A percentile compares a stretch with the other conserved stretches of the same genome.
phyloP scores from a whole-genome alignment of 768 basidiomycete species.

The Suillus decipiens region DNA sequence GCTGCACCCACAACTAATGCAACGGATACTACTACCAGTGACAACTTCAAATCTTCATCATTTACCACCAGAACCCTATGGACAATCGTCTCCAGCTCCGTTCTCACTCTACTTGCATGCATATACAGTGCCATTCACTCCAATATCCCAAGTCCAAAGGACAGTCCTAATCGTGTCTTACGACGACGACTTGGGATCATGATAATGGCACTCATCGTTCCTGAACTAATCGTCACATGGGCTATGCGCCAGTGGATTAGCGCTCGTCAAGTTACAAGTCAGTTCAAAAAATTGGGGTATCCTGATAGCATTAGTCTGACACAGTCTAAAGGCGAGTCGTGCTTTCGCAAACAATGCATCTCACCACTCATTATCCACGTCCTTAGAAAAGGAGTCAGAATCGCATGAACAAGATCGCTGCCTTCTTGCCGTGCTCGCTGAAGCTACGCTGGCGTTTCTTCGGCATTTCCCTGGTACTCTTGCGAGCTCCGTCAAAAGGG shows the following conservation, averaged over 20 bases:
- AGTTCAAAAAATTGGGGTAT: neutral
- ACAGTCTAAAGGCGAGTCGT: neutral
- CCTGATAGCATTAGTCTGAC: no score
- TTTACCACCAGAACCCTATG: conserved; percentile 20
- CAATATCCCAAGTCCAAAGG: conserved; percentile 20
- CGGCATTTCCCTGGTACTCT: neutral
- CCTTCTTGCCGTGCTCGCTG: neutral
- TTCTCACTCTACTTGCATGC: conserved; percentile 27
- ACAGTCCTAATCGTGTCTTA: neutral
- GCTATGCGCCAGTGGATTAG: conserved; percentile 22
- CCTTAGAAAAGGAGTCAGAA: neutral
- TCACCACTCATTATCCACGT: neutral
- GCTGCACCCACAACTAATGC: neutral
- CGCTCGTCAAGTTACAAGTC: neutral
- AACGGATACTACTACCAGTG: neutral
- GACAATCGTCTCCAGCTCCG: conserved; percentile 16
- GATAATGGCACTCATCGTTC: neutral
- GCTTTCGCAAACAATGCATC: no score
- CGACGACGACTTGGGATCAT: neutral
- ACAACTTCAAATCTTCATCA: neutral
- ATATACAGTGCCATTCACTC: conserved; percentile 29
- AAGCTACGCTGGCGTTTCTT: neutral
- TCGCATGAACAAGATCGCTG: neutral
- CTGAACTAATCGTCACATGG: conserved; percentile 2
- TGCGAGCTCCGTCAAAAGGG: neutral